Conservation (phyloP, 768 basidiomycete genomes). For the Xerocomellus dryophilus region DNA sequence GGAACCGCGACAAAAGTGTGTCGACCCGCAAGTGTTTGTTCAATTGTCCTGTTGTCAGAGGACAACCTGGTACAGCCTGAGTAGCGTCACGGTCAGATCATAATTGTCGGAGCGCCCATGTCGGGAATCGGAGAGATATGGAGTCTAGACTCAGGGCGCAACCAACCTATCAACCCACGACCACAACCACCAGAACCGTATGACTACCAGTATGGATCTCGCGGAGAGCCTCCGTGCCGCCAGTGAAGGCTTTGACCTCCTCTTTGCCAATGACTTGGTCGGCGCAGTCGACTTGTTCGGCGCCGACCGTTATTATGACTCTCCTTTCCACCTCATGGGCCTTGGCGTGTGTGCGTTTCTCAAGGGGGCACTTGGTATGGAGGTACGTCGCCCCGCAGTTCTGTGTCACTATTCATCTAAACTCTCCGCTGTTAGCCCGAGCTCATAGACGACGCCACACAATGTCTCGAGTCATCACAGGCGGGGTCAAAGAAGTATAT, state of each 20-base stretch:
- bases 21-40: too few relatives aligned
- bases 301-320: conserved; percentile 33
- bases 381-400: conserved; percentile 39
- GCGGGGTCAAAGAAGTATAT: conserved; percentile 55
- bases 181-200: background rate
- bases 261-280: conserved; percentile 66
- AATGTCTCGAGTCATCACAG: conserved; percentile 55
- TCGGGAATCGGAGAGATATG: too few relatives aligned
- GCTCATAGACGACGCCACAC: conserved; percentile 61
- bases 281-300: conserved; percentile 51
- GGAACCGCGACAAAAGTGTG: too few relatives aligned
- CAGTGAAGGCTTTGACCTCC: conserved; percentile 56
- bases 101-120: too few relatives aligned
- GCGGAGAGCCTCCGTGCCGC: conserved; percentile 35
- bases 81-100: too few relatives aligned
- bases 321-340: conserved; percentile 73
- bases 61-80: too few relatives aligned
- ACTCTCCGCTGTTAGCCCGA: conserved; percentile 39
- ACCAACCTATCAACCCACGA: background rate
- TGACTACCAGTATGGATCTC: conserved; percentile 22
- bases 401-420: background rate
- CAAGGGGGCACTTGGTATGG: conserved; percentile 79
- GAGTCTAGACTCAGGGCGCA: too few relatives aligned
- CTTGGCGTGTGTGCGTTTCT: conserved; percentile 70
- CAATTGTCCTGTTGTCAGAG: too few relatives aligned